Percentiles rank a stretch among this genome's conserved stretches.
phyloP scores from a whole-genome alignment of 108 stramenopile genomes.

The Craspedostauros australis region DNA sequence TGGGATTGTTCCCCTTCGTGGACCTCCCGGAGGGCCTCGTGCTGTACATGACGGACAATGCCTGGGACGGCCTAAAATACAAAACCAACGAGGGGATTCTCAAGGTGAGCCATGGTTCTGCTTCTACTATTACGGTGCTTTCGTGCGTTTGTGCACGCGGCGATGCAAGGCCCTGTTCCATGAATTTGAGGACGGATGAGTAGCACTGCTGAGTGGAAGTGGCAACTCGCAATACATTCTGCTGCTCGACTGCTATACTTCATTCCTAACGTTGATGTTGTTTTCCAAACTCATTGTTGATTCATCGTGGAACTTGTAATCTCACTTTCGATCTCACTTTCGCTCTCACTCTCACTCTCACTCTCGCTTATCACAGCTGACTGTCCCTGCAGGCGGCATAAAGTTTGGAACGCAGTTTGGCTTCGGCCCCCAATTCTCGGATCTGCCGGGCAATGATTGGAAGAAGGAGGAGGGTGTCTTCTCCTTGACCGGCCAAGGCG shows the following conservation, averaged over 20 bases:
- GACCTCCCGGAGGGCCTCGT: slow-evolving; percentile 31
- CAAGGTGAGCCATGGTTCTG: slow-evolving; percentile 13
- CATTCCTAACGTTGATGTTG: no score
- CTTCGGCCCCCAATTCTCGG: slow-evolving; percentile 1
- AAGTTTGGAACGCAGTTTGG: slow-evolving; percentile 13
- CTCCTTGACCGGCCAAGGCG: slow-evolving; percentile 1
- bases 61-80: slow-evolving; percentile 33
- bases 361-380: background rate
- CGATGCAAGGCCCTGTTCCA: no score
- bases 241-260: no score
- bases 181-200: no score
- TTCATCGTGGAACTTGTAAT: no score
- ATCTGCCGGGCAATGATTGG: background rate
- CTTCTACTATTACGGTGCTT: background rate
- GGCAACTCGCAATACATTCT: no score
- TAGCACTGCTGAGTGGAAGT: no score
- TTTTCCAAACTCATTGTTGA: no score
- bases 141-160: background rate
- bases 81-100: slow-evolving; percentile 28
- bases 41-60: slow-evolving; percentile 50
- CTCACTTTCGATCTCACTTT: background rate
- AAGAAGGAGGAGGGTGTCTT: background rate
- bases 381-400: slow-evolving; percentile 15
- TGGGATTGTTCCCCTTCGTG: slow-evolving; percentile 32
- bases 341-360: background rate